These are phyloP conservation scores for Leucocoprinus birnbaumii DNA, from an alignment of 768 basidiomycete species.

Conservation along the genomic window DNA sequence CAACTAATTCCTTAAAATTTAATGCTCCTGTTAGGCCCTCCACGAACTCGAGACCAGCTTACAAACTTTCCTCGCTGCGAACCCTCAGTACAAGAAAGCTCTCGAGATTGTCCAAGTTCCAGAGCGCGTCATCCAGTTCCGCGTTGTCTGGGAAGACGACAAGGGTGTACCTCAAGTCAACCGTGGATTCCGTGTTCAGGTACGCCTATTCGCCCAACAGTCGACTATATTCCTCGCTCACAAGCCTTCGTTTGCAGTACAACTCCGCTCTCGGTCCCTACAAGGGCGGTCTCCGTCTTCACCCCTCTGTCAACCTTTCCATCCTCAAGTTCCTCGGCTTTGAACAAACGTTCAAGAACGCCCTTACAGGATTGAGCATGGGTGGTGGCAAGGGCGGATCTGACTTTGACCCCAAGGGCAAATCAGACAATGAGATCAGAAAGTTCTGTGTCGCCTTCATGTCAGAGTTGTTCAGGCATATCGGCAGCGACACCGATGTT, in stretches of 20 bases:
- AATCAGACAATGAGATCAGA: slow-evolving; percentile 70
- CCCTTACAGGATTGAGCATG: slow-evolving; percentile 73
- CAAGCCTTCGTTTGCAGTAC: slow-evolving; percentile 37
- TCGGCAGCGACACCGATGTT: slow-evolving; percentile 73
- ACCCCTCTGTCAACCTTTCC: slow-evolving; percentile 77
- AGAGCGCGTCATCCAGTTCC: slow-evolving; percentile 62
- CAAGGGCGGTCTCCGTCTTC: slow-evolving; percentile 77
- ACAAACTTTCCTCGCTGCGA: slow-evolving; percentile 58
- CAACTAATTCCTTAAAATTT: background rate
- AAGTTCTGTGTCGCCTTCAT: slow-evolving; percentile 73
- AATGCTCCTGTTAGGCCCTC: slow-evolving; percentile 42
- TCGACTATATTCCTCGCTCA: background rate
- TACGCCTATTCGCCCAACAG: slow-evolving; percentile 21
- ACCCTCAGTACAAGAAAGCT: slow-evolving; percentile 67
- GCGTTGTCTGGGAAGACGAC: slow-evolving; percentile 78
- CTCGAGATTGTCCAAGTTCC: slow-evolving; percentile 61
- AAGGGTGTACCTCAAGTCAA: slow-evolving; percentile 63
- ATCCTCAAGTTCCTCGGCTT: slow-evolving; percentile 85
- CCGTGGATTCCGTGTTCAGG: slow-evolving; percentile 73
- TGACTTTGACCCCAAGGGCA: slow-evolving; percentile 83
- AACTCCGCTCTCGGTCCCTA: slow-evolving; percentile 78
- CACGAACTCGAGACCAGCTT: slow-evolving; percentile 64
- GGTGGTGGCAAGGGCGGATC: slow-evolving; percentile 79
- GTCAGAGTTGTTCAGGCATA: slow-evolving; percentile 70
- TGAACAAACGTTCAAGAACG: slow-evolving; percentile 82